Conservation (phyloP, 1,284 basidiomycete genomes). For the Bondarzewia mesenterica region DNA sequence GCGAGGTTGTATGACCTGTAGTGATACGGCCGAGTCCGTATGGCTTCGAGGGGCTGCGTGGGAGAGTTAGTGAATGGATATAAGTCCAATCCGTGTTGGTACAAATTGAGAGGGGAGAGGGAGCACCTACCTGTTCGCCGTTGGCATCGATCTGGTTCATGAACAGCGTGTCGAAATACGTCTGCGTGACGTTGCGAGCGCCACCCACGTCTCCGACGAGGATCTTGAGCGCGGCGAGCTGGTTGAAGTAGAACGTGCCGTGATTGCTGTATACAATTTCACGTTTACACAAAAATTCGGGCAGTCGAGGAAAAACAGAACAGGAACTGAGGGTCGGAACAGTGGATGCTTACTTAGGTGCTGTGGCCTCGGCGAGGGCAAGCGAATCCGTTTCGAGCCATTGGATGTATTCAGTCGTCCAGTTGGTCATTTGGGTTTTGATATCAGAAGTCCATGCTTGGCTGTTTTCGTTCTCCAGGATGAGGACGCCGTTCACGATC, state of each 20-base stretch:
- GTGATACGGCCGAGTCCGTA: conserved; percentile 46
- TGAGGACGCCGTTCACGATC: conserved; percentile 47
- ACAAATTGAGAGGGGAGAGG: neutral
- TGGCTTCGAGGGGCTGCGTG: conserved; percentile 25
- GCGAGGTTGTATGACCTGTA: conserved; percentile 51
- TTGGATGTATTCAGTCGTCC: conserved; percentile 41
- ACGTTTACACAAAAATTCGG: no score
- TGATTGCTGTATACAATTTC: conserved; percentile 48
- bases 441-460: conserved; percentile 49
- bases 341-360: conserved; percentile 42
- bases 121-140: conserved; percentile 27
- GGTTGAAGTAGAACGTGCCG: conserved; percentile 40
- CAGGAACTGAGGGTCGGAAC: neutral
- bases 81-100: no score
- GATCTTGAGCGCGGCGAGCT: conserved; percentile 30
- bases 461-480: conserved; percentile 41
- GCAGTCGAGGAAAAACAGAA: no score
- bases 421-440: conserved; percentile 38
- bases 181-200: conserved; percentile 23
- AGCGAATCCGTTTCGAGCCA: conserved; percentile 50
- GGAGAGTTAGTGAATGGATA: neutral
- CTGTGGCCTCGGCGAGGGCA: conserved; percentile 37
- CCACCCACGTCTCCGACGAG: conserved; percentile 26
- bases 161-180: conserved; percentile 29
- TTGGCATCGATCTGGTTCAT: conserved; percentile 27